Conservation (phyloP, 768 basidiomycete species). For the Lepiota venenata region DNA sequence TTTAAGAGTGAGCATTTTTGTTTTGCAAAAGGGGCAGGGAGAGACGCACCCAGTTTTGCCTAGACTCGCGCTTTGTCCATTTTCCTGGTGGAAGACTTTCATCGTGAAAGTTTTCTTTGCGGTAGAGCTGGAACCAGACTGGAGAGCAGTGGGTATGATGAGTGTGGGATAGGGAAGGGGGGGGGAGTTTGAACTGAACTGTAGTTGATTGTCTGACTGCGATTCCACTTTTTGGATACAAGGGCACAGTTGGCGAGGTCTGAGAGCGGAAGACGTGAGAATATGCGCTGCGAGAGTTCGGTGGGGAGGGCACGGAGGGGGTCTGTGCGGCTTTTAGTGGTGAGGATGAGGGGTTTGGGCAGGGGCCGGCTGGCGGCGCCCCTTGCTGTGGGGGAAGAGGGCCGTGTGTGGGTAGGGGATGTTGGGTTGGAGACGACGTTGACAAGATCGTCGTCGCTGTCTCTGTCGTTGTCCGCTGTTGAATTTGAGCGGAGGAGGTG, state of each 20-base stretch:
- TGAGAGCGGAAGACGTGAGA: conserved; percentile 53
- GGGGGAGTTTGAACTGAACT: too few species aligned
- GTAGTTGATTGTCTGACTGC: conserved; percentile 90
- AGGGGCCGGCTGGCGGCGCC: conserved; percentile 36
- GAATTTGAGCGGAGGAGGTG: conserved; percentile 60
- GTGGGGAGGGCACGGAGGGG: conserved; percentile 74
- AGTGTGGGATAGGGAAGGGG: too few species aligned
- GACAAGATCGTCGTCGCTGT: conserved; percentile 70
- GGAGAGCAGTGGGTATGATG: conserved; percentile 4
- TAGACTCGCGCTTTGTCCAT: conserved; percentile 94
- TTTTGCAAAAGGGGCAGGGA: too few species aligned
- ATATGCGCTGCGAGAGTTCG: conserved; percentile 77
- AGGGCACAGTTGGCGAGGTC: conserved; percentile 76
- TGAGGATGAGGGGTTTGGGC: conserved; percentile 42
- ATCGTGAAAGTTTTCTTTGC: conserved; percentile 85
- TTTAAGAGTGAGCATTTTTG: too few species aligned
- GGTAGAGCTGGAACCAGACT: conserved; percentile 96
- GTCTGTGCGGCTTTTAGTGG: conserved; percentile 40
- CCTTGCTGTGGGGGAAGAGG: conserved; percentile 46
- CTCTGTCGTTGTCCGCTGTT: conserved; percentile 31
- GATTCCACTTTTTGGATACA: conserved; percentile 84
- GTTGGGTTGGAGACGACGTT: conserved; percentile 70
- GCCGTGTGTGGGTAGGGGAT: conserved; percentile 64
- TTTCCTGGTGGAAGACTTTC: conserved; percentile 75
- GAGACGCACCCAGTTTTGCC: conserved; percentile 82